Base-by-base conservation (phyloP, 2,329 filamentous ascomycete genomes). In the Onygenales sp. region DNA sequence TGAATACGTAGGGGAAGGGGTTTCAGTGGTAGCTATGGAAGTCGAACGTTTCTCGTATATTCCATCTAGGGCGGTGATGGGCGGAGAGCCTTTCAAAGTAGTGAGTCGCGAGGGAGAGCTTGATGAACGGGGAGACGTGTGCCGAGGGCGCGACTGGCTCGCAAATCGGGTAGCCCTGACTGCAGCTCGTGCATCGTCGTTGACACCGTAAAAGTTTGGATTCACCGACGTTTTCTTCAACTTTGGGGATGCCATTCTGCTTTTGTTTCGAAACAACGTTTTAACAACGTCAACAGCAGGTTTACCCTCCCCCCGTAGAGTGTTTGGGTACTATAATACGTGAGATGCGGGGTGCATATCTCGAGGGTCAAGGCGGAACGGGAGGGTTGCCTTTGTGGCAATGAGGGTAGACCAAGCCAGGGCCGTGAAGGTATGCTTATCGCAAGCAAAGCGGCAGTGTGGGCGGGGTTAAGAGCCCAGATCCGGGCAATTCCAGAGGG, bases 191-290 rank as follows among this genome's bases (percentile, higher is more conserved):
- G 11, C 34, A 11, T 49, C 46, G 14, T 49, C 46, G 46, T 48
- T 14, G 21, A 31, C 40, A 39, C 40, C 46, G 34, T 39, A 39
- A 39, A 49, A n/a, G 34, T 31, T 39, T 21, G 46, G 46, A 33
- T n/a, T 49, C 14, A 49, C 21, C n/a, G 46, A 49, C 34, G 46
- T 40, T 21, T 49, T 49, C 32, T 49, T 49, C 10, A 49, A 31
- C 34, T 14, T 40, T 17, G 46, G 34, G 40, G 46, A 40, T 39
- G 46, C 34, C 46, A 49, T 49, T 31, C 21, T 39, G 14, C 6
- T 13, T 27, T 27, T 5, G 46, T 17, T 13, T 32, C 31, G 9
- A 17, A n/a, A 13, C 4, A 7, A 37, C 27, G 40, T 39, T 8
- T 48, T 39, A 49, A 7, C 10, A 49, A 39, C 27, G n/a, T 21